Conservation (phyloP, 148 eudicot genomes). For the Rhododendron ovatum region DNA sequence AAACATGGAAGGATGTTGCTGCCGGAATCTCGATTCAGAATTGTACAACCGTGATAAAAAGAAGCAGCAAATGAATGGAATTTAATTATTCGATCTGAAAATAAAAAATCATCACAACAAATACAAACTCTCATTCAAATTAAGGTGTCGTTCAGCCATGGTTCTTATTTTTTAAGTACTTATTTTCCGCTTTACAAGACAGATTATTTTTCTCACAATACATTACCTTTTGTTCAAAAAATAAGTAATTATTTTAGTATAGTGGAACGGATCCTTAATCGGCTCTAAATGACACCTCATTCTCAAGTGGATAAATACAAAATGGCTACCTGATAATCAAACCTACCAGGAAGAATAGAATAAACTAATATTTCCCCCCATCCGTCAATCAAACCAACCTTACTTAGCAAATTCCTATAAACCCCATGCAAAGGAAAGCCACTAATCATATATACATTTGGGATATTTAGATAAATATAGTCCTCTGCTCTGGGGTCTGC, state of each 20-base stretch:
- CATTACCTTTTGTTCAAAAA: too few species aligned
- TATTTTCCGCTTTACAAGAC: too few species aligned
- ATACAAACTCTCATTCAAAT: background rate
- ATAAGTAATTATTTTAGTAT: too few species aligned
- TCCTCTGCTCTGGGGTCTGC: background rate
- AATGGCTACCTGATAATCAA: constrained; percentile 9
- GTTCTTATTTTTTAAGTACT: too few species aligned
- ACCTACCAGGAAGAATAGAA: background rate
- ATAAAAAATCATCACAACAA: background rate
- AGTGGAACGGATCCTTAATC: background rate
- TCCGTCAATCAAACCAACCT: constrained; percentile 15
- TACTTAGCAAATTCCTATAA: background rate
- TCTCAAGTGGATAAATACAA: background rate
- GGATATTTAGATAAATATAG: background rate
- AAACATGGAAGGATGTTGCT: too few species aligned
- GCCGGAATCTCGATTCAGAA: too few species aligned
- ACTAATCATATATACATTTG: background rate
- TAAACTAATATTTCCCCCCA: background rate
- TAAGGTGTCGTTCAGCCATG: background rate
- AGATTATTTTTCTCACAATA: too few species aligned
- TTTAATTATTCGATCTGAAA: too few species aligned
- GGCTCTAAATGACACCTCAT: background rate
- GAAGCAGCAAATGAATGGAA: background rate
- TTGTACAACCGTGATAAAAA: too few species aligned
- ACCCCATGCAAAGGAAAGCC: constrained; percentile 3